Base-by-base conservation (phyloP, 257 asterid species). In the Gardenia jasminoides region DNA sequence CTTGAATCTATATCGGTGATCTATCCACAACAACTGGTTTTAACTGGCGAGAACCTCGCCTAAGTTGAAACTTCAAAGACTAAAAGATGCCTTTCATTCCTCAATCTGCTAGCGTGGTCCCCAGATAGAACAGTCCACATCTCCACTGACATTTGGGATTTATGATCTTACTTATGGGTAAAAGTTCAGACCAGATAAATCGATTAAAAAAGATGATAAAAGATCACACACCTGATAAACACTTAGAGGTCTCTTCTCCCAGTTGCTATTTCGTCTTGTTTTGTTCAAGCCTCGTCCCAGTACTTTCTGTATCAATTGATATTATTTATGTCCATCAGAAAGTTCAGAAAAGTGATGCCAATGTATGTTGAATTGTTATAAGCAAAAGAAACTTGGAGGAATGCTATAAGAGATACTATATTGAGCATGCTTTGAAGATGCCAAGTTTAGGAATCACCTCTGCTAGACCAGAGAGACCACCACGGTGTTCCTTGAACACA, bases 171-270 rank as follows among this genome's bases (percentile, higher is more conserved):
- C 8, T n/a, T n/a, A 12, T 39, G 70, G 26, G 30, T 26, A n/a
- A 41, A 77, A 22, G 39, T 30, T 69, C 44, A 67, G 4, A 22
- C 13, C 13, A 22, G 6, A 6, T 24, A 20, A 52, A 39, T 20
- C 44, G n/a, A 44, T 6, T 62, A 26, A 33, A 54, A 62, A 72
- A 46, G 24, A 31, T 36, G 39, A 11, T 66, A 41, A 64, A 39
- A 28, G 15, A 72, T 59, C 39, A 83, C 81, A 62, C 56, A 88
- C 99, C 98, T 95, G 98, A 82, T 89, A 80, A 71, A 79, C 89
- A 83, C 87, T 93, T 70, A 96, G 79, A 67, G 99, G 98, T 26
- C 99, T 89, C 78, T 87, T 90, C 92, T 96, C 99, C 99, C 98
- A 96, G 78, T 93, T 87, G 93, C 97, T 93, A 79, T 93, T 93